phyloP scores from a whole-genome alignment of 2,329 filamentous ascomycete genomes.

The Penicillium capsulatum region DNA sequence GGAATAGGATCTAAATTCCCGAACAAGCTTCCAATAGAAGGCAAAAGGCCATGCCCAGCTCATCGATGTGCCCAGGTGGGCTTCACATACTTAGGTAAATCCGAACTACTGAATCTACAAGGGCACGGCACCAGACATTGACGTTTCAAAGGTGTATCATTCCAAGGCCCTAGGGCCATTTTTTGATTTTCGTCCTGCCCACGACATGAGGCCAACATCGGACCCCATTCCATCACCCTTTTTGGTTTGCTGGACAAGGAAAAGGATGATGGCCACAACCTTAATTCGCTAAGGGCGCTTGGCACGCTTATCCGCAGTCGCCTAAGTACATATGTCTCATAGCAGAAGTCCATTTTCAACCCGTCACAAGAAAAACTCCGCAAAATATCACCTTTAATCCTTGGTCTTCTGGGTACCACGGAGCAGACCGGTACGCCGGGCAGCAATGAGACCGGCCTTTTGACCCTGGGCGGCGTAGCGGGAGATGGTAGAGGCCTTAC shows the following conservation, averaged over 20 bases:
- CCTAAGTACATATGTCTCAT: conserved; percentile 43
- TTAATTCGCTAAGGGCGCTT: conserved; percentile 40
- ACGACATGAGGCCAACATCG: conserved; percentile 22
- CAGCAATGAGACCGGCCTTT: conserved; percentile 99
- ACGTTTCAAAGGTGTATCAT: conserved; percentile 28
- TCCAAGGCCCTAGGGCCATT: conserved; percentile 21
- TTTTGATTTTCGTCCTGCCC: conserved; percentile 27
- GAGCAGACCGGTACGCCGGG: conserved; percentile 98
- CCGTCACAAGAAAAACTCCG: conserved; percentile 57
- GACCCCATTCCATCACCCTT: conserved; percentile 28
- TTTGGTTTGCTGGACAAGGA: conserved; percentile 29
- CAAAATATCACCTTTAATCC: conserved; percentile 66
- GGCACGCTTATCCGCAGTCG: conserved; percentile 38
- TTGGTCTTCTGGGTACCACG: conserved; percentile 99
- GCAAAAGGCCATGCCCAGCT: too few relatives aligned
- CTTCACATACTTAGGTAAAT: too few relatives aligned
- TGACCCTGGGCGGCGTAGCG: conserved; percentile 97
- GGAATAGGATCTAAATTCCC: too few relatives aligned
- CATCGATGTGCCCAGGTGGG: too few relatives aligned
- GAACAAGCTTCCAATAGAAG: too few relatives aligned
- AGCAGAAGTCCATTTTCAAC: conserved; percentile 40
- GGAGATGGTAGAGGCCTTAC: conserved; percentile 99
- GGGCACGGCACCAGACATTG: conserved; percentile 10
- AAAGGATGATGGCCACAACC: conserved; percentile 38
- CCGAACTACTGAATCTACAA: conserved; percentile 8